Evolutionary conservation across 257 asterid species (phyloP).

Genomic region (Solanum peruvianum): DNA sequence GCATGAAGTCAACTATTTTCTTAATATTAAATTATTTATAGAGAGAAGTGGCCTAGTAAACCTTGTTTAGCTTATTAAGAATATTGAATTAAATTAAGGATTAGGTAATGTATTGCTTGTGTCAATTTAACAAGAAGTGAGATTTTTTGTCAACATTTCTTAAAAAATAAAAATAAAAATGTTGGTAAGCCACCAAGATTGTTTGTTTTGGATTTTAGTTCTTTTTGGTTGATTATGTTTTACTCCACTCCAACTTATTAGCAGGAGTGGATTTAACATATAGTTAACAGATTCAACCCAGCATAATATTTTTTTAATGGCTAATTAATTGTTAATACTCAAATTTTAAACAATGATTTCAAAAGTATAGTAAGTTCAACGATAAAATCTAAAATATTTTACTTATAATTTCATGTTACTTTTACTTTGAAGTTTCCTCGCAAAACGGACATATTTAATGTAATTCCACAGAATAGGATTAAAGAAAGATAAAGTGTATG

Average conservation of each 20-base stretch:
- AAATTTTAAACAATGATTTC: too few relatives aligned
- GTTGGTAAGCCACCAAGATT: conserved; percentile 1
- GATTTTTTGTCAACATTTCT: neutral
- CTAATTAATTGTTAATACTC: neutral
- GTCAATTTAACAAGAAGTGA: neutral
- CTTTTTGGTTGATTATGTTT: neutral
- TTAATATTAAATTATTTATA: neutral
- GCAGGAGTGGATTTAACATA: neutral
- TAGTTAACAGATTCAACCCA: neutral
- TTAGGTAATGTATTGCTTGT: conserved; percentile 7
- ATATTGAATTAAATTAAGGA: neutral
- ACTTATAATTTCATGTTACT: neutral
- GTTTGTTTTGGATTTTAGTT: neutral
- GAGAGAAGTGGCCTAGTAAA: neutral
- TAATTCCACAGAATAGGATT: too few relatives aligned
- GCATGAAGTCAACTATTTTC: conserved; percentile 8
- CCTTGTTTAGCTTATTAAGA: neutral
- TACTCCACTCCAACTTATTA: neutral
- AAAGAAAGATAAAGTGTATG: too few relatives aligned
- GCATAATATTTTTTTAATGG: neutral
- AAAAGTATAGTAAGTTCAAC: neutral
- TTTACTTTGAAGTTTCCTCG: too few relatives aligned
- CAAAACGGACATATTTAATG: neutral
- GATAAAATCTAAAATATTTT: neutral
- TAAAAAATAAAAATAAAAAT: neutral